phyloP scores from a whole-genome alignment of 2,329 filamentous ascomycete genomes.

The Emmonsiellopsis sp. region DNA sequence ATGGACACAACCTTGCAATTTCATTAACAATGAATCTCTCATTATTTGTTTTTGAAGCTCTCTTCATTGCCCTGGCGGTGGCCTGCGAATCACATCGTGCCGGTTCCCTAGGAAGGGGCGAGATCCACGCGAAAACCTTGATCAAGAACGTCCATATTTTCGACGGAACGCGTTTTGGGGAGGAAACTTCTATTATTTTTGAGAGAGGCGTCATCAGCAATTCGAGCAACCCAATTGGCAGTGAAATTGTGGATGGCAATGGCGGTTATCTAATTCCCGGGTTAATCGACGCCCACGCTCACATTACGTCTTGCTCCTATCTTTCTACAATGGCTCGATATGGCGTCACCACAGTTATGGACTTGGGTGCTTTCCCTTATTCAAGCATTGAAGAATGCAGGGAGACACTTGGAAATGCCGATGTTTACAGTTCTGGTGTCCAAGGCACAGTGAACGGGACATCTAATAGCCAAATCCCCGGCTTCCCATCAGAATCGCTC shows the following conservation, averaged over 20 bases:
- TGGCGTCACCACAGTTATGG: neutral
- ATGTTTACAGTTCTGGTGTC: conserved; percentile 3
- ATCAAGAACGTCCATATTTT: conserved; percentile 5
- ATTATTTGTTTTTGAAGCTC: neutral
- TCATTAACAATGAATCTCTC: neutral
- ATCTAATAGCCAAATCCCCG: conserved; percentile 6
- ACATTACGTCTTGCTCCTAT: neutral
- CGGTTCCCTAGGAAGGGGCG: no score
- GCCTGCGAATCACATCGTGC: neutral
- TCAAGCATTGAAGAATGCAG: neutral
- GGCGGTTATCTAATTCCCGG: conserved; percentile 7
- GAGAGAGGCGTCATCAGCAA: neutral
- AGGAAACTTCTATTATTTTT: neutral
- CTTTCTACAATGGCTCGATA: neutral
- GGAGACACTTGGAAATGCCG: neutral
- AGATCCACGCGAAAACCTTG: neutral
- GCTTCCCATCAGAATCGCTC: conserved; percentile 1
- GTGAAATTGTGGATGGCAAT: conserved; percentile 3
- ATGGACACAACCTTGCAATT: neutral
- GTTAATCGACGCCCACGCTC: conserved; percentile 7
- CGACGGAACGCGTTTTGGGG: neutral
- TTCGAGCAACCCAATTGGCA: neutral
- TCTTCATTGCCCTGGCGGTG: neutral
- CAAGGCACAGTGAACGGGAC: conserved; percentile 4
- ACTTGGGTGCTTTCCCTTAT: neutral